Base-by-base conservation (phyloP, 2,329 filamentous ascomycete species). In the Harringtonia lauricola region DNA sequence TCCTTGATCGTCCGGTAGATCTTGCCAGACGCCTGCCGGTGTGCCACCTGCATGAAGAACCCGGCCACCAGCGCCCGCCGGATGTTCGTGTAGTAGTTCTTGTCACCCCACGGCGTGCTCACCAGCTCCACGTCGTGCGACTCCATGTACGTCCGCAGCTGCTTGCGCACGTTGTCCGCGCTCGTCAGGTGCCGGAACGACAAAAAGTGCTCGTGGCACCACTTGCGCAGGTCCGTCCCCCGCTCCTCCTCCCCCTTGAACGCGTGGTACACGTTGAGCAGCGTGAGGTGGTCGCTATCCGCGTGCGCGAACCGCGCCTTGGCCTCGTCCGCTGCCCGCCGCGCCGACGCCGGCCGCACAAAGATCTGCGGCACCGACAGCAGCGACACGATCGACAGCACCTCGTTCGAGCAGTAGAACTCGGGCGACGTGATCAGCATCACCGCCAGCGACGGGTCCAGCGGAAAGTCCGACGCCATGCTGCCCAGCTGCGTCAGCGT, bases 21-120 rank as follows among this genome's bases (percentile, higher is more conserved):
- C 72, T 96, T 96, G 58, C 86, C 85, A 26, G 77, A 81, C 41
- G 77, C 79, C 58, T 96, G 88, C 59, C 84, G 87, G 79, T 94
- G 95, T 47, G 92, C 94, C 19, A 96, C 86, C 62, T 98, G 92
- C 92, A 98, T 98, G 73, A 98, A 98, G 74, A 98, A 98, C 29
- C 94, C 92, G 1, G 89, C 77, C 13, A 95, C 83, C 14, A 98
- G 74, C 9, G 92, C 90, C 31, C 88, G 81, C 36, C 90, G 85
- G 56, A 98, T 98, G 63, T 98, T 98, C 61, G 80, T 87, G 65
- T 96, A 98, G 70, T 98, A 98, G 59, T 94, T 86, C 71, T 94
- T 95, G 67, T 96, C 82, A 55, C 89, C 83, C 58, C 95, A 96
- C 0, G 84, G 76, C 1, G 90, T 96, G 42, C 85, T 92, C 43